Percentiles rank a stretch among this genome's conserved stretches.
These are phyloP conservation scores for Vaccinium macrocarpon DNA, from an alignment of 148 eudicot species.

Conservation along the genomic window DNA sequence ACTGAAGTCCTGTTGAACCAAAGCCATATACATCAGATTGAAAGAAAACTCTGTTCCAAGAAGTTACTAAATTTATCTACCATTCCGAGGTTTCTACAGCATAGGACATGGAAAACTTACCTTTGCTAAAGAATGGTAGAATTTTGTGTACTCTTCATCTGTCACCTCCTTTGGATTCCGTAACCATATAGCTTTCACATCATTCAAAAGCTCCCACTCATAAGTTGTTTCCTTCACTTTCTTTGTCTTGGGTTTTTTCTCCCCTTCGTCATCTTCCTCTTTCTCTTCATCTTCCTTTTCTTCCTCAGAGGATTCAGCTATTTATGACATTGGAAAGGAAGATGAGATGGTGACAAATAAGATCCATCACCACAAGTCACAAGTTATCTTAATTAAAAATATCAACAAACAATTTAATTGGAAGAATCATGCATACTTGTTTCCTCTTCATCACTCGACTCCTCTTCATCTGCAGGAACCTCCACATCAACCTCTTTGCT, in stretches of 20 bases:
- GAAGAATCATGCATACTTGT: conserved; percentile 47
- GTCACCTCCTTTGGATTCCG: conserved; percentile 96
- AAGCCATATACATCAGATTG: conserved; percentile 3
- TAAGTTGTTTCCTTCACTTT: conserved; percentile 73
- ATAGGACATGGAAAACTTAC: conserved; percentile 26
- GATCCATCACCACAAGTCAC: background rate
- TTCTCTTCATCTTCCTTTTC: conserved; percentile 55
- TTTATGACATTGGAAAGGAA: conserved; percentile 4
- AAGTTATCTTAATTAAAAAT: background rate
- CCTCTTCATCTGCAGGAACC: conserved; percentile 97
- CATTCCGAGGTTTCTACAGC: background rate
- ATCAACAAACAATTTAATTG: background rate
- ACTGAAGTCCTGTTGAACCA: conserved; percentile 62
- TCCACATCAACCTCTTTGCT: conserved; percentile 91
- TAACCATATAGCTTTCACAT: conserved; percentile 94
- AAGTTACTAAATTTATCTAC: background rate
- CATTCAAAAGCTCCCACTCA: conserved; percentile 98
- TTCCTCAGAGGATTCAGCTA: conserved; percentile 82
- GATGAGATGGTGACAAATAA: background rate
- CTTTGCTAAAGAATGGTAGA: conserved; percentile 90
- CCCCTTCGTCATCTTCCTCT: conserved; percentile 73
- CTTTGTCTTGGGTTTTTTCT: conserved; percentile 90
- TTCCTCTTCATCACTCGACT: conserved; percentile 80
- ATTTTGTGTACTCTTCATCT: conserved; percentile 89
- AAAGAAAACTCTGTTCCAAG: background rate